Percentiles rank a stretch among this genome's conserved stretches.
phyloP scores from a whole-genome alignment of 257 asterid genomes.

The Orobanche coerulescens region DNA sequence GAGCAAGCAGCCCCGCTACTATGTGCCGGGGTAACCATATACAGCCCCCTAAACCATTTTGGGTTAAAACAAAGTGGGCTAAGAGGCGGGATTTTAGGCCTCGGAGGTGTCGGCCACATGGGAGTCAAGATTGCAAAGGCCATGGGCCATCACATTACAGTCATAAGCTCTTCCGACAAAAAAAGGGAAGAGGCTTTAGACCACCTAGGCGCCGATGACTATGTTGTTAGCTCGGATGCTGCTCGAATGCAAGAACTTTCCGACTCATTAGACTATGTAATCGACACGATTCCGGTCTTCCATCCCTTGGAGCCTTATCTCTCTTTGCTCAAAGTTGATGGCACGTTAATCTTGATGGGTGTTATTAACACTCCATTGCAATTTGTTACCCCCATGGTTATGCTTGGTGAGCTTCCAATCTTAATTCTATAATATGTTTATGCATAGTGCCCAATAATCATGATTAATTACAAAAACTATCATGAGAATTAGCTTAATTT shows the following conservation, averaged over 20 bases:
- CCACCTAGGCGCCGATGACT: constrained; percentile 84
- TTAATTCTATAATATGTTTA: background rate
- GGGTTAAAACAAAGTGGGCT: constrained; percentile 60
- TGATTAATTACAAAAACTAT: no score
- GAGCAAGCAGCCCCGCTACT: constrained; percentile 93
- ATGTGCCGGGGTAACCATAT: constrained; percentile 87
- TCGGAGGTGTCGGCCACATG: constrained; percentile 98
- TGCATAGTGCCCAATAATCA: no score
- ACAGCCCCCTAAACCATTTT: constrained; percentile 81
- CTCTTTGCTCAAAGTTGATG: constrained; percentile 68
- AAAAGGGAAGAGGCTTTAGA: constrained; percentile 71
- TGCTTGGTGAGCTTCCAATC: constrained; percentile 63
- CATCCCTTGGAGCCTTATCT: constrained; percentile 89
- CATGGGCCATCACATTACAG: constrained; percentile 82
- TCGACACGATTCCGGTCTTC: constrained; percentile 72
- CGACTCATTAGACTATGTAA: constrained; percentile 78
- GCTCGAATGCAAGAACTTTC: constrained; percentile 45
- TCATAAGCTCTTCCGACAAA: constrained; percentile 76
- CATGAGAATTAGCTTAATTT: no score
- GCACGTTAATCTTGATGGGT: constrained; percentile 84
- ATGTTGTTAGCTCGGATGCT: constrained; percentile 66
- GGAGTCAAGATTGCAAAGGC: constrained; percentile 94
- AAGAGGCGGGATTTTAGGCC: constrained; percentile 76
- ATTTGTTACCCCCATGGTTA: constrained; percentile 71
- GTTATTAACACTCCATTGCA: constrained; percentile 82